Percentiles rank a stretch among this genome's conserved stretches.
These are phyloP conservation scores for Colletotrichum zoysiae DNA, from an alignment of 2,329 filamentous ascomycete species.

Conservation along the genomic window DNA sequence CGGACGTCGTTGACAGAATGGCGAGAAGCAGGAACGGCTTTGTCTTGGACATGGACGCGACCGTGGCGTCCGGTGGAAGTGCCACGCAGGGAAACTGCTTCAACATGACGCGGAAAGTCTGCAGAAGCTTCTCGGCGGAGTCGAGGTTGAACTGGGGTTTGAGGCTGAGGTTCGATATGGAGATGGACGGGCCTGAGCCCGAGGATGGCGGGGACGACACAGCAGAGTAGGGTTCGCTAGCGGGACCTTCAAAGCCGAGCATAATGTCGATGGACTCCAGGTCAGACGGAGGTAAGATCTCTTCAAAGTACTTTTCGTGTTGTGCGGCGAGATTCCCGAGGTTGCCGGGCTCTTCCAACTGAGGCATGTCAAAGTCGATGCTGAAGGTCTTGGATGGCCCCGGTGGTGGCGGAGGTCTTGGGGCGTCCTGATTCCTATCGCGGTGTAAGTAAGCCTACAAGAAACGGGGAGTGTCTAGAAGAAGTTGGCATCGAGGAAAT, in stretches of 20 bases:
- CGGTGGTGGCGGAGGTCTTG: conserved; percentile 49
- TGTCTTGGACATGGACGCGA: conserved; percentile 58
- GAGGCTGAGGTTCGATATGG: conserved; percentile 56
- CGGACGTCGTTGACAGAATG: conserved; percentile 64
- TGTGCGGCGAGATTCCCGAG: conserved; percentile 58
- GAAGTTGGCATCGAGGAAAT: not conserved
- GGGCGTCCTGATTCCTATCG: conserved; percentile 40
- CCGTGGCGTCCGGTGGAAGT: conserved; percentile 55
- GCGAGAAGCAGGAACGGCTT: conserved; percentile 67
- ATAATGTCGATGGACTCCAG: conserved; percentile 35
- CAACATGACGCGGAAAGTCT: conserved; percentile 59
- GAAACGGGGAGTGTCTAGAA: not conserved
- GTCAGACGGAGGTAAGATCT: conserved; percentile 51
- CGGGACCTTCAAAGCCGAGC: conserved; percentile 28
- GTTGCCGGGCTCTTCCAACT: conserved; percentile 53
- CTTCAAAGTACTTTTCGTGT: conserved; percentile 59
- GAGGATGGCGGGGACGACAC: conserved; percentile 44
- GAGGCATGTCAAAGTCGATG: conserved; percentile 64
- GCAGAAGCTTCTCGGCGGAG: conserved; percentile 62
- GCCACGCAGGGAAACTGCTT: conserved; percentile 59
- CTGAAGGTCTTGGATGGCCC: conserved; percentile 64
- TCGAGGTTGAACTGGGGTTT: conserved; percentile 68
- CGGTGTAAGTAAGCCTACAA: conserved; percentile 43
- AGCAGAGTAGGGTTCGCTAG: conserved; percentile 23
- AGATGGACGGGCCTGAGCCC: conserved; percentile 45